phyloP scores from a whole-genome alignment of 176 grass and related monocot genomes.

The Avena sativa region DNA sequence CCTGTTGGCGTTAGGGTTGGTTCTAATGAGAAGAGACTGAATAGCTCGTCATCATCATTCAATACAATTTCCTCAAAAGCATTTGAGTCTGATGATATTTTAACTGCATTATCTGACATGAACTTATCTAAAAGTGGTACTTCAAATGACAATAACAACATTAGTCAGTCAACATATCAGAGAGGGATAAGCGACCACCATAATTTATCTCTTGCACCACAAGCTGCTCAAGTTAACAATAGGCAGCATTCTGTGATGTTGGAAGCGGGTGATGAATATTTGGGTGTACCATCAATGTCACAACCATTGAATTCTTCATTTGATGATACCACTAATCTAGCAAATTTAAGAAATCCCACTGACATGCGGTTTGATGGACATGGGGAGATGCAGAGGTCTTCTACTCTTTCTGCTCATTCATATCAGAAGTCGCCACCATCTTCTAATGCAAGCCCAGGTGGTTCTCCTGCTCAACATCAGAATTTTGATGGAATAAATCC shows the following conservation, averaged over 20 bases:
- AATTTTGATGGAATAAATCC: slow-evolving; percentile 63
- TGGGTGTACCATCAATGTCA: slow-evolving; percentile 50
- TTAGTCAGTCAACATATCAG: slow-evolving; percentile 52
- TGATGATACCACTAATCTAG: slow-evolving; percentile 45
- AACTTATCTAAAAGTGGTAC: slow-evolving; percentile 64
- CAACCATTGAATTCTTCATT: slow-evolving; percentile 64
- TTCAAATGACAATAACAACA: slow-evolving; percentile 44
- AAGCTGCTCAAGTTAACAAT: slow-evolving; percentile 50
- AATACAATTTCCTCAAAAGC: slow-evolving; percentile 60
- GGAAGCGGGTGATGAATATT: slow-evolving; percentile 59
- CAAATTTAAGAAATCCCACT: slow-evolving; percentile 56
- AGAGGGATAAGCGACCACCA: slow-evolving; percentile 60
- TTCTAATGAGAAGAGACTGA: slow-evolving; percentile 62
- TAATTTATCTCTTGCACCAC: slow-evolving; percentile 56
- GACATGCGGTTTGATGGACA: slow-evolving; percentile 47
- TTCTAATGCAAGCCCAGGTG: slow-evolving; percentile 66
- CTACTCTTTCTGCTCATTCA: slow-evolving; percentile 45
- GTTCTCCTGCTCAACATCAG: slow-evolving; percentile 76
- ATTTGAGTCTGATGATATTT: slow-evolving; percentile 78
- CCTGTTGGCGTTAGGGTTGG: slow-evolving; percentile 69
- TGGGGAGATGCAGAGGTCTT: slow-evolving; percentile 54
- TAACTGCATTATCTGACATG: slow-evolving; percentile 80
- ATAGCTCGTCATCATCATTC: slow-evolving; percentile 56
- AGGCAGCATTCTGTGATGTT: slow-evolving; percentile 58
- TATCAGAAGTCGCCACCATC: slow-evolving; percentile 73